A percentile compares a stretch with the other conserved stretches of the same genome.
Evolutionary conservation across 305 asterid genomes (phyloP).

Genomic region (Solanum chacoense): DNA sequence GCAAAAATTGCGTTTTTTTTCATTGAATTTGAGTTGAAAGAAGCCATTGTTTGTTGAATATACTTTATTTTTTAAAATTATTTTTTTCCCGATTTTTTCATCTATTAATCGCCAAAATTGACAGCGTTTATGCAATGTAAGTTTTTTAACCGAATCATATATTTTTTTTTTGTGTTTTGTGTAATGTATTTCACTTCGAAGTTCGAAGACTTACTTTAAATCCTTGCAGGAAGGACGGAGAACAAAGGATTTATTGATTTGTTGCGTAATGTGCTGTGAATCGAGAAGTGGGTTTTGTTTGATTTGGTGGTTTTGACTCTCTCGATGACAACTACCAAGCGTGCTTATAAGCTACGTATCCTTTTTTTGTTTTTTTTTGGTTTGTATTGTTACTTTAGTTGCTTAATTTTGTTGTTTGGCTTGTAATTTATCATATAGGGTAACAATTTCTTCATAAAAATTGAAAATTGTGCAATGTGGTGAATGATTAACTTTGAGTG

Average conservation of each 20-base stretch:
- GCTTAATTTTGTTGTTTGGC: background rate
- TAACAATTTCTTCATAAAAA: background rate
- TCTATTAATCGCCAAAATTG: background rate
- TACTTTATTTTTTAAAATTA: background rate
- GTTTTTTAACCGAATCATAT: background rate
- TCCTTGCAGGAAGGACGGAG: background rate
- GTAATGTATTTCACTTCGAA: background rate
- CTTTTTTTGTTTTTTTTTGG: constrained; percentile 27
- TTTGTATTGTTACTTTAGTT: background rate
- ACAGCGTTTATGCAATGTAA: background rate
- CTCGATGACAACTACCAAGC: constrained; percentile 75
- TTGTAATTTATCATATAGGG: background rate
- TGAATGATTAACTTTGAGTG: background rate
- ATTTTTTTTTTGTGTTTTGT: background rate
- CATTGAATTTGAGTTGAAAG: background rate
- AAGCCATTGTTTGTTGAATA: background rate
- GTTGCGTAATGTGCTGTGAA: background rate
- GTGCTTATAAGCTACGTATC: constrained; percentile 99
- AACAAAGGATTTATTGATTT: background rate
- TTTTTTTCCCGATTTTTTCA: background rate
- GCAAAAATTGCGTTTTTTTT: rapidly evolving
- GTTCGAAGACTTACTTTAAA: background rate
- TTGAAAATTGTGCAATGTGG: background rate
- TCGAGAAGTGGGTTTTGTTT: constrained; percentile 26
- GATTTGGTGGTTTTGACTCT: constrained; percentile 8